Conservation (phyloP, 352 stramenopile species). For the Pythium oligandrum region DNA sequence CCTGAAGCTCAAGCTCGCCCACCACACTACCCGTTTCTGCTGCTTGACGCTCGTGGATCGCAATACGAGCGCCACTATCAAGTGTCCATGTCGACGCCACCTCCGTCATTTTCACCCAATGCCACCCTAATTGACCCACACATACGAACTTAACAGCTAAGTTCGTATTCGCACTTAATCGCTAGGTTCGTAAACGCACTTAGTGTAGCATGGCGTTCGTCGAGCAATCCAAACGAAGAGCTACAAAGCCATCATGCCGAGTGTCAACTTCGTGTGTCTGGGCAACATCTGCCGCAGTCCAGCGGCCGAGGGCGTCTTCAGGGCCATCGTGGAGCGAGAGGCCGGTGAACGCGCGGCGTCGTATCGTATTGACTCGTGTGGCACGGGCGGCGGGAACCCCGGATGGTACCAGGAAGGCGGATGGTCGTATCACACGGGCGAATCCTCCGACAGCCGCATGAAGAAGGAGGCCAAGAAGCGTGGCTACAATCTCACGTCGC, state of each 20-base stretch:
- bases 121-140: too few species aligned
- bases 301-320: slow-evolving; percentile 79
- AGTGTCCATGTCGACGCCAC: slow-evolving; percentile 3
- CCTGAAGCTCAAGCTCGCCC: slow-evolving; percentile 11
- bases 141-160: too few species aligned
- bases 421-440: slow-evolving; percentile 86
- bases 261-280: slow-evolving; percentile 87
- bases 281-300: slow-evolving; percentile 89
- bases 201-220: too few species aligned
- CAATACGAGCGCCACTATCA: not conserved
- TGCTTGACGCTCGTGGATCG: not conserved
- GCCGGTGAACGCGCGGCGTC: slow-evolving; percentile 17
- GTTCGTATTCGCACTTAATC: too few species aligned
- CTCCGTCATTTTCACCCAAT: not conserved
- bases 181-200: too few species aligned
- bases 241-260: slow-evolving; percentile 26
- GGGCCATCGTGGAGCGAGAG: slow-evolving; percentile 53
- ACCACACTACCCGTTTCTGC: slow-evolving; percentile 6
- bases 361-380: slow-evolving; percentile 81
- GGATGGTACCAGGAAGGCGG: slow-evolving; percentile 75
- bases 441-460: slow-evolving; percentile 81
- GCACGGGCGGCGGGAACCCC: slow-evolving; percentile 76
- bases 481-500: slow-evolving; percentile 75
- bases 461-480: slow-evolving; percentile 79
- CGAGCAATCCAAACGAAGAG: too few species aligned